Conservation (phyloP, 2,329 filamentous ascomycete species). For the Hypoxylon sp. region DNA sequence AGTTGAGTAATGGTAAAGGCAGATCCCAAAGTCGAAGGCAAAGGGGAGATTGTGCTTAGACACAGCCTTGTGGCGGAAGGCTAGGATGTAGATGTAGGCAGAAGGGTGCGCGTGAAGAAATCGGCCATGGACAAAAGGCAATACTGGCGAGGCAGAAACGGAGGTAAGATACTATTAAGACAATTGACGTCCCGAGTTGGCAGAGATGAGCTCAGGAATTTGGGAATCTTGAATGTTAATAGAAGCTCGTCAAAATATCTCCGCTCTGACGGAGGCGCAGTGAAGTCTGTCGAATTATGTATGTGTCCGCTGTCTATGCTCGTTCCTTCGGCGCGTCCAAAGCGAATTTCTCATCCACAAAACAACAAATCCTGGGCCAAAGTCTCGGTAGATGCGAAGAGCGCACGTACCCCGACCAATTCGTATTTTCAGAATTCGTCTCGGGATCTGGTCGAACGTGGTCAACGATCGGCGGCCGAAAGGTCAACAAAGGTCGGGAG, state of each 20-base stretch:
- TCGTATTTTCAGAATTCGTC: slow-evolving; percentile 22
- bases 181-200: slow-evolving; percentile 22
- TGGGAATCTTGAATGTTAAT: slow-evolving; percentile 4
- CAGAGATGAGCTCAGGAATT: slow-evolving; percentile 11
- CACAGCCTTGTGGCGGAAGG: slow-evolving; percentile 31
- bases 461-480: slow-evolving; percentile 10
- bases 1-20: slow-evolving; percentile 7
- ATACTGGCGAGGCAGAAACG: slow-evolving; percentile 16
- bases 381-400: slow-evolving; percentile 19
- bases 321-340: slow-evolving; percentile 18
- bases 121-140: slow-evolving; percentile 37
- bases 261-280: slow-evolving; percentile 37
- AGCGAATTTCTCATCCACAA: slow-evolving; percentile 13
- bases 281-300: slow-evolving; percentile 14
- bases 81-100: slow-evolving; percentile 17
- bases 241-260: slow-evolving; percentile 23
- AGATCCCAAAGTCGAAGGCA: slow-evolving; percentile 6
- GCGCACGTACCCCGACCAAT: slow-evolving; percentile 19
- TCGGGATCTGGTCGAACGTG: slow-evolving; percentile 10
- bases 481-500: slow-evolving; percentile 13
- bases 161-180: slow-evolving; percentile 14
- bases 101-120: slow-evolving; percentile 22
- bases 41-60: slow-evolving; percentile 10
- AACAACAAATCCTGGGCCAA: slow-evolving; percentile 5
- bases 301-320: slow-evolving; percentile 9